Conservation (phyloP, 805 yeast species). For the Tetrapisispora phaffii region DNA sequence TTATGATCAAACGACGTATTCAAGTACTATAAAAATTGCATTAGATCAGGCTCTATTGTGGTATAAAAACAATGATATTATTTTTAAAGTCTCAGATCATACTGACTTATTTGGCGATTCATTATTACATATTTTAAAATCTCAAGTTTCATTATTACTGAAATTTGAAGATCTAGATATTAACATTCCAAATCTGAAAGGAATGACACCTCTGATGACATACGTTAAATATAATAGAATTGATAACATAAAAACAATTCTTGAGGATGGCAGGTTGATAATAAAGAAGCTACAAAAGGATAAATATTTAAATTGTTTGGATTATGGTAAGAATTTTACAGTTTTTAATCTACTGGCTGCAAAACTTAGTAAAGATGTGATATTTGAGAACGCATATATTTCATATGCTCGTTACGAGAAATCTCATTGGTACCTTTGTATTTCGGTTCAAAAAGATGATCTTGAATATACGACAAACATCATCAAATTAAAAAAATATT, state of each 20-base stretch:
- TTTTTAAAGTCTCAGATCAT: slow-evolving; percentile 49
- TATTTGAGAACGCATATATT: slow-evolving; percentile 9
- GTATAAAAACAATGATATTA: slow-evolving; percentile 27
- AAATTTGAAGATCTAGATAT: slow-evolving; percentile 35
- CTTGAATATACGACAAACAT: slow-evolving; percentile 5
- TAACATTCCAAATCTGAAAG: slow-evolving; percentile 50
- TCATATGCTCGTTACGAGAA: slow-evolving; percentile 17
- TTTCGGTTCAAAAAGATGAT: slow-evolving; percentile 3
- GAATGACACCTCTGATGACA: slow-evolving; percentile 60
- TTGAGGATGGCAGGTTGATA: slow-evolving; percentile 42
- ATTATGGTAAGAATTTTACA: slow-evolving; percentile 34
- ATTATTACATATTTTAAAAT: slow-evolving; percentile 58
- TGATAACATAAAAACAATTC: slow-evolving; percentile 45
- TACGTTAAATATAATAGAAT: slow-evolving; percentile 60
- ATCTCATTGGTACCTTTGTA: slow-evolving; percentile 15
- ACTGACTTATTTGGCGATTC: slow-evolving; percentile 67
- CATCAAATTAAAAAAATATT: slow-evolving; percentile 12
- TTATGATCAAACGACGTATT: slow-evolving; percentile 66
- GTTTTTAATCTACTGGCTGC: slow-evolving; percentile 13
- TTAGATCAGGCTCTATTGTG: slow-evolving; percentile 37
- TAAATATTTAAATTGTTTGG: slow-evolving; percentile 33
- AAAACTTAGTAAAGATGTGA: slow-evolving; percentile 6
- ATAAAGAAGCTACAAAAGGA: slow-evolving; percentile 15
- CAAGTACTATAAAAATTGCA: slow-evolving; percentile 36
- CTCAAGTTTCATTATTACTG: slow-evolving; percentile 37